These are phyloP conservation scores for Neurospora terricola DNA, from an alignment of 495 filamentous ascomycete genomes.

Conservation along the genomic window DNA sequence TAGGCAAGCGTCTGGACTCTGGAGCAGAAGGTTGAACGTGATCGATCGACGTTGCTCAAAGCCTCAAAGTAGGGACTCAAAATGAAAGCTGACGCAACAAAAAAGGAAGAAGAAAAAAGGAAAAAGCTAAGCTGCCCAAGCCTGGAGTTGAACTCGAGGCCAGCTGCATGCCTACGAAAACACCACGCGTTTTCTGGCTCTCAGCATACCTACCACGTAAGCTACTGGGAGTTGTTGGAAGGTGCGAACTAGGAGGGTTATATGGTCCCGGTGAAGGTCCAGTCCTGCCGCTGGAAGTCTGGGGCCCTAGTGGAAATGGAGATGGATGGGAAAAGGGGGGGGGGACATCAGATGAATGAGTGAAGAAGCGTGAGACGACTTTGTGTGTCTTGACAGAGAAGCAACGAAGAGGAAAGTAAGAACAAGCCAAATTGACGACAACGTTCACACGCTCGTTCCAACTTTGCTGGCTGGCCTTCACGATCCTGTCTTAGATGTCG, in stretches of 20 bases:
- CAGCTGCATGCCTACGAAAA: not conserved
- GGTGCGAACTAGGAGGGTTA: not conserved
- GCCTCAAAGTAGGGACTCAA: not conserved
- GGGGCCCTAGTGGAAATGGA: not conserved
- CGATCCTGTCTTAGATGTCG: not conserved
- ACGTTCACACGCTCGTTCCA: not conserved
- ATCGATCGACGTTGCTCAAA: not conserved
- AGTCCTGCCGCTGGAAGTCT: not conserved
- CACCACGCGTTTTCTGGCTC: not conserved
- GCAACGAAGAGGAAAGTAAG: not conserved
- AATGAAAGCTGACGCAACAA: not conserved
- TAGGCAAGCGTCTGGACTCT: too few relatives aligned
- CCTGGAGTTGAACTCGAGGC: not conserved
- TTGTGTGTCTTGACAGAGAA: not conserved
- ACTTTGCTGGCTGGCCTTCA: not conserved
- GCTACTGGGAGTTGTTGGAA: not conserved
- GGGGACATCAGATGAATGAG: not conserved
- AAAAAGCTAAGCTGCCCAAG: not conserved
- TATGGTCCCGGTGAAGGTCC: not conserved
- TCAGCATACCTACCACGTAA: not conserved
- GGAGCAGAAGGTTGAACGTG: not conserved
- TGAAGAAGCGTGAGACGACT: not conserved
- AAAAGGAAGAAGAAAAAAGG: not conserved
- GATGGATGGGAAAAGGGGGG: not conserved
- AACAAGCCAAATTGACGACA: not conserved